Percentiles rank a stretch among this genome's conserved stretches.
Evolutionary conservation across 2,329 filamentous ascomycete genomes (phyloP).

Genomic region (Fusarium vanettenii): DNA sequence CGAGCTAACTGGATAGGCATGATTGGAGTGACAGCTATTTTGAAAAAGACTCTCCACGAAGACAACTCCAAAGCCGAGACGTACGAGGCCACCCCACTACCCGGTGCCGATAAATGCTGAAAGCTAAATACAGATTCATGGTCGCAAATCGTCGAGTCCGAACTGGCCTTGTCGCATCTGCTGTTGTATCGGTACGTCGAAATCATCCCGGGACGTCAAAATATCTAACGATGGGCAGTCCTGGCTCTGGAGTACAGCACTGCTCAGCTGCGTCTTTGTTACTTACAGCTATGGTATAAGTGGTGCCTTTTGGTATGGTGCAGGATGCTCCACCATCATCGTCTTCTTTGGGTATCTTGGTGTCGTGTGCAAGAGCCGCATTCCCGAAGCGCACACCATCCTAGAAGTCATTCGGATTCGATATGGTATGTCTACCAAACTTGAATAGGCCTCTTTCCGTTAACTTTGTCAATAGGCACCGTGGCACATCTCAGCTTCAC

Average conservation of each 20-base stretch:
- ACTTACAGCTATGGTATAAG: constrained; percentile 25
- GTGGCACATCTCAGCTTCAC: constrained; percentile 81
- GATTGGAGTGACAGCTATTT: constrained; percentile 15
- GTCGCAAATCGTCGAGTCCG: constrained; percentile 18
- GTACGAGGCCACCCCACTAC: too few species aligned
- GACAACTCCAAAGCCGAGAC: constrained; percentile 24
- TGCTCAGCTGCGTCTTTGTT: constrained; percentile 18
- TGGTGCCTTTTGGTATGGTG: constrained; percentile 20
- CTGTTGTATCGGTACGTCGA: constrained; percentile 14
- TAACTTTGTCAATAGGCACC: constrained; percentile 56
- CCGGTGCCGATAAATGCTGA: too few species aligned
- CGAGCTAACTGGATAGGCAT: constrained; percentile 7
- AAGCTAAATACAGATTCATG: constrained; percentile 27
- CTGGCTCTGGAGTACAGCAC: constrained; percentile 23
- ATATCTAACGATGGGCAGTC: constrained; percentile 7
- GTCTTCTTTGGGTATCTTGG: constrained; percentile 89
- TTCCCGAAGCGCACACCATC: constrained; percentile 86
- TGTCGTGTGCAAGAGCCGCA: constrained; percentile 86
- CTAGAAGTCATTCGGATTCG: constrained; percentile 84
- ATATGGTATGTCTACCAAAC: constrained; percentile 58
- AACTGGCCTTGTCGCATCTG: constrained; percentile 18
- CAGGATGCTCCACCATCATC: constrained; percentile 57
- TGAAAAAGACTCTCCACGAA: constrained; percentile 23
- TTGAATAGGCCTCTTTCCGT: background rate
- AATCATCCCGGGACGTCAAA: background rate